Evolutionary conservation across 192 early-diverging fungal genomes (phyloP).

Genomic region (Obelidium mucronatum): DNA sequence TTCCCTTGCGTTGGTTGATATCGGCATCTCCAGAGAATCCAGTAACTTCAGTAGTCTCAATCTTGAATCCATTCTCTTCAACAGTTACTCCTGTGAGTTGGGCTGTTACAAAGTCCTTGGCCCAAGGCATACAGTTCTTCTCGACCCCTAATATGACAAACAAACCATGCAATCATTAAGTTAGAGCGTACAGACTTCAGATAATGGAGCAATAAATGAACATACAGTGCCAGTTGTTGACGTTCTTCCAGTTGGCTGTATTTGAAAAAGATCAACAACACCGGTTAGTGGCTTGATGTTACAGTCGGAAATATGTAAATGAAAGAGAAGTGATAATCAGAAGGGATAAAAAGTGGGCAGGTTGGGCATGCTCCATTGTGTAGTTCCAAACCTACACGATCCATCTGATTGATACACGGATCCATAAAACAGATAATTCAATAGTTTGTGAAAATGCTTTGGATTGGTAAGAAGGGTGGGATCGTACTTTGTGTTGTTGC

Average conservation of each 20-base stretch:
- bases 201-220: background rate
- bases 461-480: background rate
- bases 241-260: slow-evolving; percentile 12
- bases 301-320: background rate
- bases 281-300: background rate
- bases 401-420: background rate
- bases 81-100: slow-evolving; percentile 64
- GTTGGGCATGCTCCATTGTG: background rate
- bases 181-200: background rate
- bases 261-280: background rate
- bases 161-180: background rate
- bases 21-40: slow-evolving; percentile 87
- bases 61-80: slow-evolving; percentile 62
- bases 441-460: background rate
- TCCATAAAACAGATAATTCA: background rate
- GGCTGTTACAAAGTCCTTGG: slow-evolving; percentile 80
- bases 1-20: slow-evolving; percentile 95
- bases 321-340: background rate
- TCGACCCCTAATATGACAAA: slow-evolving; percentile 64
- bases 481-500: background rate
- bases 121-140: slow-evolving; percentile 94
- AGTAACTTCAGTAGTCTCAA: slow-evolving; percentile 66
- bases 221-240: slow-evolving; percentile 3
- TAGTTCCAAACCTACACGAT: background rate
- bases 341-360: background rate